phyloP scores from a whole-genome alignment of 306 rosid species.

The Neltuma alba region DNA sequence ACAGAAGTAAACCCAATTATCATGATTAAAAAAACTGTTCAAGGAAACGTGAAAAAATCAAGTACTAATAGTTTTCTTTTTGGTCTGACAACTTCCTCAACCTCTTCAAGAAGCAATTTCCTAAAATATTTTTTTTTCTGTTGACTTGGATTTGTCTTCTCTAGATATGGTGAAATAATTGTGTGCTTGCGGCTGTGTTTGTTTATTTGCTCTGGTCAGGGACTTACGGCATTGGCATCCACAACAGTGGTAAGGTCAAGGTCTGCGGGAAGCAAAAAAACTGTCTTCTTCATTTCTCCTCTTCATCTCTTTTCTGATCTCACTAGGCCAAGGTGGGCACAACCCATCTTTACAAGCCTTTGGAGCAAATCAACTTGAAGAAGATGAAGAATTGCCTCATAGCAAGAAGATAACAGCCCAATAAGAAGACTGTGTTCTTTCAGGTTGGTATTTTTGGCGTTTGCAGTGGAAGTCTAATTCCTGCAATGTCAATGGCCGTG shows the following conservation, averaged over 20 bases:
- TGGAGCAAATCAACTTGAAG: conserved; percentile 86
- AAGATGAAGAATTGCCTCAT: conserved; percentile 67
- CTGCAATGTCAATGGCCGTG: conserved; percentile 7
- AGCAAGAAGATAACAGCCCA: background rate
- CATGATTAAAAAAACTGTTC: too few species aligned
- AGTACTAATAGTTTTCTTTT: too few species aligned
- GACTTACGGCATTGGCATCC: conserved; percentile 82
- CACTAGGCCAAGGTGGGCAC: conserved; percentile 89
- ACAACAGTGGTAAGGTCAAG: conserved; percentile 65
- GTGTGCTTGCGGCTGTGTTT: background rate
- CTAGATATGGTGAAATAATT: background rate
- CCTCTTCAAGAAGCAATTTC: background rate
- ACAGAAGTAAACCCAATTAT: too few species aligned
- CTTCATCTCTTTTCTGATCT: conserved; percentile 75
- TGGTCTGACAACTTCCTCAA: too few species aligned
- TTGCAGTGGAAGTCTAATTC: conserved; percentile 20
- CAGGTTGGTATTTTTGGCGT: conserved; percentile 11
- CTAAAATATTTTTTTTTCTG: background rate
- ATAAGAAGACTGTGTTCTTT: conserved; percentile 1
- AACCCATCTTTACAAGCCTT: conserved; percentile 95
- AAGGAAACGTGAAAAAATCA: too few species aligned
- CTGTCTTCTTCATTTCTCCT: conserved; percentile 63
- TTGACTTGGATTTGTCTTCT: background rate
- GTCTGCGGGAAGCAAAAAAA: conserved; percentile 54
- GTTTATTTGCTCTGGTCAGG: conserved; percentile 48